Evolutionary conservation across 345 rosid genomes (phyloP), one percentile per base, ranked within the genome.

Genomic region (Eucalyptus regnans): DNA sequence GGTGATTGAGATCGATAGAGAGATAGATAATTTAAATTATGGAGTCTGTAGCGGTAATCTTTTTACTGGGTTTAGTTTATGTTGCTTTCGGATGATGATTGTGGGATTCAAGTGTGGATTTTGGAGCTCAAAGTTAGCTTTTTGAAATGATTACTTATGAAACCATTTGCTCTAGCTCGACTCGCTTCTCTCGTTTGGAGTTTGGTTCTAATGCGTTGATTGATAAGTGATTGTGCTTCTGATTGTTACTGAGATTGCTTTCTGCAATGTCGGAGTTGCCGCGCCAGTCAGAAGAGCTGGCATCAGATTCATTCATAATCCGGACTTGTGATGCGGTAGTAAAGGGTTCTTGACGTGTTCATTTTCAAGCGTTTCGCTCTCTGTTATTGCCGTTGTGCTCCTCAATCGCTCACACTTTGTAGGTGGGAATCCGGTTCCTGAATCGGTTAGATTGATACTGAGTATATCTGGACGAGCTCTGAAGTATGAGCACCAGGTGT

Each of bases 1-100:
- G 95, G 89, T 86, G 95, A 92, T 90, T 76, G 84, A 76, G 48
- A 41, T 52, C 25, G 58, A 52, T 20, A 5, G 5, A 76, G 27
- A 41, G 84, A 76, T 76, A 76, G 84, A 20, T 6, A 68, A 5
- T 54, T 27, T 17, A 18, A 18, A 10, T 76, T 41, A 3, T 76
- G 84, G 48, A 76, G 27, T 76, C 48, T 37, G 83, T 76, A 76
- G 83, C 48, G 83, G 81, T 76, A 68, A 68, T 33, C 12, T 71
- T 33, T 68, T 33, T 4, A 37, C 83, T 76, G 15, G 48, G 25
- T 76, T 20, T 76, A 22, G 83, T 41, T 41, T 3, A 41, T 76
- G 84, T 20, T 76, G 84, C 29, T 41, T 22, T 3, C 27, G 29
- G 48, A 41, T 76, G 84, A 41, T 76, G 84, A 20, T 76, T 76